Evolutionary conservation across 192 early-diverging fungal species (phyloP).

Genomic region (Backusella morwellensis): DNA sequence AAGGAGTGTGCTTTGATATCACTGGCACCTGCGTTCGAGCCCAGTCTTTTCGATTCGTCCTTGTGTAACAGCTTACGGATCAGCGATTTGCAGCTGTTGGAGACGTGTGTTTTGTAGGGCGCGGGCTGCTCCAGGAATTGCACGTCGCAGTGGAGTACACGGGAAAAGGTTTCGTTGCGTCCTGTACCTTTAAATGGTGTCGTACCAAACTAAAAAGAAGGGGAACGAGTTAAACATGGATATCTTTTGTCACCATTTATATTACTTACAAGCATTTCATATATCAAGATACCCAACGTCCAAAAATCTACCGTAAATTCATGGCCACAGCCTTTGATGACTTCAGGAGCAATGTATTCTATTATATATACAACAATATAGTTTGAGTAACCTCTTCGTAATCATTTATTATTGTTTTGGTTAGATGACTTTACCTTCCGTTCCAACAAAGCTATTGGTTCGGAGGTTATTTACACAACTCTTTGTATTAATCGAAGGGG

Average conservation of each 20-base stretch:
- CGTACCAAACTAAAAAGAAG: conserved; percentile 60
- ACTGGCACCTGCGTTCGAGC: conserved; percentile 85
- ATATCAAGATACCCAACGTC: conserved; percentile 98
- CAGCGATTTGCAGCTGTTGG: conserved; percentile 62
- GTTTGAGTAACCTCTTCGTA: background rate
- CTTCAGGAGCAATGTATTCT: conserved; percentile 99
- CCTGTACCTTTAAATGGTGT: conserved; percentile 97
- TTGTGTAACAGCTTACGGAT: conserved; percentile 87
- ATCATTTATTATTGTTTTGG: conserved; percentile 35
- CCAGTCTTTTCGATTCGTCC: conserved; percentile 86
- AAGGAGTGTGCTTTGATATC: conserved; percentile 93
- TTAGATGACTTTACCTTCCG: conserved; percentile 63
- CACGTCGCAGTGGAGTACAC: conserved; percentile 82
- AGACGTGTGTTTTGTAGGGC: conserved; percentile 22
- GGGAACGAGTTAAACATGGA: too few relatives aligned
- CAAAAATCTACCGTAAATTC: conserved; percentile 98
- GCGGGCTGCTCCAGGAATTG: conserved; percentile 58
- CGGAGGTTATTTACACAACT: conserved; percentile 84
- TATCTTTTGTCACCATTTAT: too few relatives aligned
- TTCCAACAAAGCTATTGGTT: conserved; percentile 99
- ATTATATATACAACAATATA: background rate
- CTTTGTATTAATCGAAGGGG: conserved; percentile 85
- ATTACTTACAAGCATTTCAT: conserved; percentile 86
- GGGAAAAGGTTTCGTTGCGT: conserved; percentile 86
- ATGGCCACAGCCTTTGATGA: conserved; percentile 94